Base-by-base conservation (phyloP, 768 basidiomycete species). In the Termitomyces sp. region DNA sequence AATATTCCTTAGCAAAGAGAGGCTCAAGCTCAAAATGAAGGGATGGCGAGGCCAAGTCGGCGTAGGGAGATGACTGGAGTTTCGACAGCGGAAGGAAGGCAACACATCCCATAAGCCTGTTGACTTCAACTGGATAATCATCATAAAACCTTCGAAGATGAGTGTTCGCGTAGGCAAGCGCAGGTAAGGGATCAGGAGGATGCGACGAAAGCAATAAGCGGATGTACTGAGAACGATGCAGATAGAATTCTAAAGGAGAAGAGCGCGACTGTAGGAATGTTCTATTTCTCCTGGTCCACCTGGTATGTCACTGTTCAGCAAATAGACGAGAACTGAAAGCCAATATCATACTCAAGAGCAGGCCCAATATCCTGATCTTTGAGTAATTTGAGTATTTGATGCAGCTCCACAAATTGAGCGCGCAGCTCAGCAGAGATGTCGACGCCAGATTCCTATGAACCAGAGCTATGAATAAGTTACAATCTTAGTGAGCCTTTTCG, bases 141-240 rank as follows among this genome's bases (percentile, higher is more conserved):
- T 74, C 61, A 64, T 83, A 87, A 66, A 92, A 89, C 13, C 81
- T 77, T 10, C 80, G 71, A 48, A 94, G 77, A 57, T 86, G 75
- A 4, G 75, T 69, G 34, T 83, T 85, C 22, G 92, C 91, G 71
- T 98, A 98, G 1, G 77, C 70, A 43, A 97, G 76, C 2, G 92
- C 91, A 13, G 76, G 74, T 4, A 74, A 58, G 32, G 80, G 76
- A 63, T 87, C 73, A 27, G 83, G 79, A 6, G 86, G 81, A 60
- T 83, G 77, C 10, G 82, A 79, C 31, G 82, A 76, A 48, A 90
- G 76, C 20, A 95, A 79, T 10, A 96, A 76, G 4, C 86, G 85
- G 54, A 97, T 81, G 68, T 92, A 98, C 68, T 94, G 88, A 10
- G 92, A 94, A 27, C 92, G 90, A 64, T 98, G 92, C 27, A 98